A percentile compares a stretch with the other conserved stretches of the same genome.
phyloP scores from a whole-genome alignment of 164 flowering plant species.

The Vitis labrusca region DNA sequence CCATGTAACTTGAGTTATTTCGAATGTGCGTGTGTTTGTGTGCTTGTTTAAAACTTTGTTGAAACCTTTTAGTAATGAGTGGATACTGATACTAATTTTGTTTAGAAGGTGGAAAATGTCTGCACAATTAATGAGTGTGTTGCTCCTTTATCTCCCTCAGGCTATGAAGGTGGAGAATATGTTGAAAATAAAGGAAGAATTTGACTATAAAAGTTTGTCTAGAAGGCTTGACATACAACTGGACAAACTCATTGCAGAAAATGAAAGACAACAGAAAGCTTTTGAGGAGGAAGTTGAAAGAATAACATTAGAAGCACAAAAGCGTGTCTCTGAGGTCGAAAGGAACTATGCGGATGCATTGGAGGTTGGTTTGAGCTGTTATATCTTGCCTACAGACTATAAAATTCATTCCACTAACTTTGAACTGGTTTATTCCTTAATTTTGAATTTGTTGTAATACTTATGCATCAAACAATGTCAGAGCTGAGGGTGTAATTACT shows the following conservation, averaged over 20 bases:
- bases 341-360: slow-evolving; percentile 69
- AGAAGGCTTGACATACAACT: slow-evolving; percentile 85
- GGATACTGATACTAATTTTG: background rate
- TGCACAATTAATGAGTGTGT: background rate
- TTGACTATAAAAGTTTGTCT: slow-evolving; percentile 93
- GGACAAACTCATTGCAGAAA: slow-evolving; percentile 85
- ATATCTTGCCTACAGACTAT: background rate
- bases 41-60: too few species aligned
- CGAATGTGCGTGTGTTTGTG: too few species aligned
- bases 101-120: background rate
- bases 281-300: slow-evolving; percentile 83
- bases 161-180: slow-evolving; percentile 99
- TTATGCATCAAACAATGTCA: too few species aligned
- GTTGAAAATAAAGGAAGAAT: slow-evolving; percentile 96
- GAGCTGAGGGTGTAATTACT: too few species aligned
- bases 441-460: background rate
- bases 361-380: slow-evolving; percentile 54
- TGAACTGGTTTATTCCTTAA: background rate
- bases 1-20: too few species aligned
- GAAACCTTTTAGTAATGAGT: too few species aligned
- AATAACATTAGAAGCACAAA: slow-evolving; percentile 63
- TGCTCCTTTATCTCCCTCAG: slow-evolving; percentile 28
- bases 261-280: slow-evolving; percentile 88
- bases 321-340: slow-evolving; percentile 71
- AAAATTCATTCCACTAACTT: background rate